Conservation (phyloP, 2,329 filamentous ascomycete species). For the Xylariomycetidae sp. region DNA sequence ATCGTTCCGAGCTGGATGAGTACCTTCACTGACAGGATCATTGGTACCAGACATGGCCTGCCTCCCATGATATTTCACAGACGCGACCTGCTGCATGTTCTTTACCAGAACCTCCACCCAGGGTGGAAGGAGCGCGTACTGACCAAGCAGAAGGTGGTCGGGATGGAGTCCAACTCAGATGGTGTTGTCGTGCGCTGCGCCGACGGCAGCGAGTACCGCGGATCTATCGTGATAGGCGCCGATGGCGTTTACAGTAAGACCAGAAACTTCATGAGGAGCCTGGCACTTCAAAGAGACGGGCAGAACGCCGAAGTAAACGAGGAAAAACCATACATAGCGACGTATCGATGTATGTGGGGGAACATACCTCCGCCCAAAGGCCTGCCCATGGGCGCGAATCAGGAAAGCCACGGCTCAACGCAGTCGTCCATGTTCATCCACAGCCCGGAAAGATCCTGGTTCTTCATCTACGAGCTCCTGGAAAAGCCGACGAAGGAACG, state of each 20-base stretch:
- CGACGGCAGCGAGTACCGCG: slow-evolving; percentile 12
- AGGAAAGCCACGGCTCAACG: neutral
- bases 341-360: slow-evolving; percentile 5
- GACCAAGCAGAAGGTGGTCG: slow-evolving; percentile 10
- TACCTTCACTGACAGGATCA: slow-evolving; percentile 2
- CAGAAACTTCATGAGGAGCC: slow-evolving; percentile 7
- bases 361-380: neutral
- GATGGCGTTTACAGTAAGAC: slow-evolving; percentile 12
- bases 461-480: slow-evolving; percentile 1
- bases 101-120: slow-evolving; percentile 10
- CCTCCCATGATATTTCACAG: slow-evolving; percentile 6
- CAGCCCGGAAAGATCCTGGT: neutral
- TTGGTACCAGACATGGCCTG: slow-evolving; percentile 5
- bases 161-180: slow-evolving; percentile 4
- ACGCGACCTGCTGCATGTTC: slow-evolving; percentile 4
- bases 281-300: slow-evolving; percentile 5
- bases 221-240: slow-evolving; percentile 13
- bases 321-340: slow-evolving; percentile 8
- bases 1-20: slow-evolving; percentile 5
- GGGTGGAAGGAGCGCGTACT: slow-evolving; percentile 6
- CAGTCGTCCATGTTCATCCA: neutral
- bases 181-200: slow-evolving; percentile 9
- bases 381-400: slow-evolving; percentile 2
- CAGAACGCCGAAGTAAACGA: slow-evolving; percentile 3
- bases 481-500: neutral